phyloP scores from a whole-genome alignment of 345 rosid genomes.

The Ailanthus altissimus region DNA sequence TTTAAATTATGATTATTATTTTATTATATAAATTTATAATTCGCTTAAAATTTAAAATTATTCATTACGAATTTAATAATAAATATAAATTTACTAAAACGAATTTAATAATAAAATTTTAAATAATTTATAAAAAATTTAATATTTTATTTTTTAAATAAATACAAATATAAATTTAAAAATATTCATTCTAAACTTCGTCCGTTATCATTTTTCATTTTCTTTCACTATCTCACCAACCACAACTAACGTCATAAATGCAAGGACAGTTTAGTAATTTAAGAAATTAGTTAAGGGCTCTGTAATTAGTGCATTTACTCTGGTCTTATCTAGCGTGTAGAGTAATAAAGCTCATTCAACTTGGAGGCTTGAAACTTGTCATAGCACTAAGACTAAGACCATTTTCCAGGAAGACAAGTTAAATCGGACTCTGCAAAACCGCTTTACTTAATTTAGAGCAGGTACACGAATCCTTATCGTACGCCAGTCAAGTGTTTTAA shows the following conservation, averaged over 20 bases:
- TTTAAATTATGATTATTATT: too few relatives aligned
- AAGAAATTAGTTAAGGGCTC: background rate
- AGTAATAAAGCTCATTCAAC: constrained; percentile 1
- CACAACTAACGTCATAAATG: background rate
- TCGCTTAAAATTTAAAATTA: too few relatives aligned
- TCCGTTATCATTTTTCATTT: background rate
- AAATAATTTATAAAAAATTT: too few relatives aligned
- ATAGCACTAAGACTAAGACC: constrained; percentile 2
- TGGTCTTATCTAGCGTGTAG: constrained; percentile 1
- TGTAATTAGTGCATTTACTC: background rate
- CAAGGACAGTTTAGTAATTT: background rate
- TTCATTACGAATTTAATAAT: too few relatives aligned
- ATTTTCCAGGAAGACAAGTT: constrained; percentile 6
- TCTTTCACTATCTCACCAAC: background rate
- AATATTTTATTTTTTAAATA: too few relatives aligned
- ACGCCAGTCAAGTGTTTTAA: constrained; percentile 9
- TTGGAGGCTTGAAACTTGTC: constrained; percentile 22
- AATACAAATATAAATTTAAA: too few relatives aligned
- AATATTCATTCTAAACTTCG: too few relatives aligned
- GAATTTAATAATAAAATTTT: too few relatives aligned
- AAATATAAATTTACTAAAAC: too few relatives aligned
- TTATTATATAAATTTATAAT: too few relatives aligned
- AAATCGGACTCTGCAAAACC: constrained; percentile 39
- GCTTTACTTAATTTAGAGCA: background rate
- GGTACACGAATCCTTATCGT: constrained; percentile 25